These are phyloP conservation scores for Rhodotorula diobovata DNA, from an alignment of 768 basidiomycete species.

Conservation along the genomic window DNA sequence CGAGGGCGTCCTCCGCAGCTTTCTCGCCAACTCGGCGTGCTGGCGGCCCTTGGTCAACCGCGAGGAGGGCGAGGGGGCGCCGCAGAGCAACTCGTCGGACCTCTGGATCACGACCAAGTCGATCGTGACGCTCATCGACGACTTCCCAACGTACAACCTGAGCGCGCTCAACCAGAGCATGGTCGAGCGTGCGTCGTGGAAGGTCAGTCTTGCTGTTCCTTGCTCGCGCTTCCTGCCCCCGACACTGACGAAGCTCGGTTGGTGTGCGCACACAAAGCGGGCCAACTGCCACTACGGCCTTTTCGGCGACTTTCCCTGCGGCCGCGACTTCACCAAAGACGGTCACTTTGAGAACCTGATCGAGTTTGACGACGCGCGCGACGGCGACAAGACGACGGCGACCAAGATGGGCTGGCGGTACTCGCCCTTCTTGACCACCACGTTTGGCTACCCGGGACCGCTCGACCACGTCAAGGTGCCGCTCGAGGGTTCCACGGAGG, in stretches of 20 bases:
- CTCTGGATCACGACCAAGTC: not conserved
- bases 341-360: constrained; percentile 1
- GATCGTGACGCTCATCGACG: not conserved
- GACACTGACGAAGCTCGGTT: not conserved
- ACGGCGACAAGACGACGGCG: not conserved
- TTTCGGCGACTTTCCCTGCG: not conserved
- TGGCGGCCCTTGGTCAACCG: no score
- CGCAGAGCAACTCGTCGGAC: not conserved
- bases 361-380: constrained; percentile 1
- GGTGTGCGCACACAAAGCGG: not conserved
- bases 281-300: not conserved
- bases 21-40: not conserved
- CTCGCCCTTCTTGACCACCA: not conserved
- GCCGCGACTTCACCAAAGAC: not conserved
- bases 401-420: not conserved
- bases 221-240: not conserved
- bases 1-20: not conserved
- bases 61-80: not conserved
- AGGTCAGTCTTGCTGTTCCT: not conserved
- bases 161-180: not conserved
- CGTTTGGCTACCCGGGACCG: not conserved
- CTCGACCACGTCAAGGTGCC: not conserved
- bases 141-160: not conserved
- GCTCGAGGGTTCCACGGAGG: not conserved
- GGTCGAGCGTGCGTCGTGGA: no score